Evolutionary conservation across 2,329 filamentous ascomycete genomes (phyloP), one percentile per base, ranked within the genome.

Genomic region (Calonectria fujianensis): DNA sequence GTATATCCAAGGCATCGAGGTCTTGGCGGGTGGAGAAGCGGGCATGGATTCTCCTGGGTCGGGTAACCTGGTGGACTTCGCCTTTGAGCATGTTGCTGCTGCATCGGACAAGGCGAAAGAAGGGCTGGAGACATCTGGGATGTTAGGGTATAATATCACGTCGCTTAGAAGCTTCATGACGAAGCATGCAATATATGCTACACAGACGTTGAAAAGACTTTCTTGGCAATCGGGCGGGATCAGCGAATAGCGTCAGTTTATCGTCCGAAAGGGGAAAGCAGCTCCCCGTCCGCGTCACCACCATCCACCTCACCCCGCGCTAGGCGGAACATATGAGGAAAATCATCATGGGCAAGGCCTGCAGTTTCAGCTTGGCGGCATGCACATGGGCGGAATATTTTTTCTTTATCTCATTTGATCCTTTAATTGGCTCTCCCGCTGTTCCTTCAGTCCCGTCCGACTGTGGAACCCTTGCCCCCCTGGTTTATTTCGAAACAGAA

Each of bases 121-220:
- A 20, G 13, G 16, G 31, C 14, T 52, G 51, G 35, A 39, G 32
- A 24, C 57, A 61, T 29, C 32, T 61, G 24, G 57, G 35, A 39
- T 61, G 57, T 8, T 61, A 14, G n/a, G 24, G n/a, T 61, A 39
- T 29, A 39, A 61, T 27, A 61, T 11, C 57, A 41, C n/a, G 57
- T 61, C 57, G 57, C 57, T 61, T 61, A 61, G n/a, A 61, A 61
- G 57, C 13, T 14, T 27, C 57, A 39, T 61, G 57, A 61, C 57
- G 57, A 61, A 61, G 57, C 57, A 24, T 39, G 35, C n/a, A 61
- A 61, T 61, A 61, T 37, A 61, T 61, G 57, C 35, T 14, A 39
- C 32, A 61, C 57, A 61, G n/a, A 39, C 32, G 31, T 39, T 41
- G 57, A 29, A 61, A 39, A 61, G 20, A 35, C 35, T 61, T 61